A percentile compares a stretch with the other conserved stretches of the same genome.
Conservation (phyloP, 495 filamentous ascomycete species). For the Oleoguttula mirabilis region DNA sequence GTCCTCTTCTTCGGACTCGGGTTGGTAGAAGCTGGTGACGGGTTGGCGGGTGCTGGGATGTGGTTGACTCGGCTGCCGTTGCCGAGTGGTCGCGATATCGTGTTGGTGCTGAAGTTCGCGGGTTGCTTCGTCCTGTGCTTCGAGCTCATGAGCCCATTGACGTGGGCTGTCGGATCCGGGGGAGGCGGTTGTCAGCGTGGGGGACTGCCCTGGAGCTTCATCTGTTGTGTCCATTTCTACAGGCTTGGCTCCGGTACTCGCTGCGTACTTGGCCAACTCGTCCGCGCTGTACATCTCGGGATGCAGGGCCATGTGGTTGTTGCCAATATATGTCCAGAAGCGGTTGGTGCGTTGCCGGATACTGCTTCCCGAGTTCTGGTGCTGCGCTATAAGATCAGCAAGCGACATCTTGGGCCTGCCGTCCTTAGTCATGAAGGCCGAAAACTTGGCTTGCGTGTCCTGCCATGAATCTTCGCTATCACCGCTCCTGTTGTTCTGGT, state of each 20-base stretch:
- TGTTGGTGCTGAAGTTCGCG: neutral
- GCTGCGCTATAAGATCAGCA: slow-evolving; percentile 14
- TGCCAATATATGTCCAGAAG: slow-evolving; percentile 19
- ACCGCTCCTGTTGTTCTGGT: neutral
- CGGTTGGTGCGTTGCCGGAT: slow-evolving; percentile 11
- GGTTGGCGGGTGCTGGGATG: slow-evolving; percentile 3
- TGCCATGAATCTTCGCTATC: slow-evolving; percentile 14
- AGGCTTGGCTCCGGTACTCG: neutral
- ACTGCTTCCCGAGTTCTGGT: slow-evolving; percentile 10
- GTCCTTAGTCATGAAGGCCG: neutral
- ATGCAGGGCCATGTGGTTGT: slow-evolving; percentile 18
- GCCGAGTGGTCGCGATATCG: neutral
- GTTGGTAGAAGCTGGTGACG: slow-evolving; percentile 2
- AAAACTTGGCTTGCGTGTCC: slow-evolving; percentile 15
- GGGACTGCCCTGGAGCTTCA: no score
- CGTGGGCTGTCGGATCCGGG: no score
- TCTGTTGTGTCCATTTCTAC: no score
- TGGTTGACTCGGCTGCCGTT: neutral
- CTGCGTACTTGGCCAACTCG: slow-evolving; percentile 10
- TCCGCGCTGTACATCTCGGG: slow-evolving; percentile 17
- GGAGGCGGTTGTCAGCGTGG: no score
- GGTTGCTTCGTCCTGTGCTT: neutral
- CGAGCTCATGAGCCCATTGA: no score
- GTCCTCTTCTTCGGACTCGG: slow-evolving; percentile 5
- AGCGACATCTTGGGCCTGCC: slow-evolving; percentile 14